Base-by-base conservation (phyloP, 306 rosid species). In the Crotalaria pallida region DNA sequence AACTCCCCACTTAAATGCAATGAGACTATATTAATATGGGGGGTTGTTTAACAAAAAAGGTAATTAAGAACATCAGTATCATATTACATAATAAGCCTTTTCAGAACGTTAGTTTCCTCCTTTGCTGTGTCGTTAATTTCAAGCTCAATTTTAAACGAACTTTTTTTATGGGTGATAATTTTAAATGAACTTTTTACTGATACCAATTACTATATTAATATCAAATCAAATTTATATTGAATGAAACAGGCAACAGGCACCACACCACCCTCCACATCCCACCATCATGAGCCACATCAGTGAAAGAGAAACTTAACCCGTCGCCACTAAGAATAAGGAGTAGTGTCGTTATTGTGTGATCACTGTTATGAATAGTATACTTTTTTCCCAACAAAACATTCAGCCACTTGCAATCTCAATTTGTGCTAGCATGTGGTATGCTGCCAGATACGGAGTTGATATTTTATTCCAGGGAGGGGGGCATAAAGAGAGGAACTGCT, bases 401-500 rank as follows among this genome's bases (percentile, higher is more conserved):
- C 4, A 44, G n/a, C 33, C 19, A 34, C n/a, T 40, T 48, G 72
- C 65, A 43, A 29, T 41, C 1, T 33, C 31, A 27, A 10, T 19
- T 38, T 13, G 57, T 38, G 26, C 33, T 36, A 65, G 65, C 57
- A 40, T 58, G 40, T 52, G 34, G 48, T 11, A 40, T 73, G 66
- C 45, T 7, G 13, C 53, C 47, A 49, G 36, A 26, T 4, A 26
- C 4, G 6, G 6, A n/a, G 17, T 10, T 74, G 68, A 74, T 74
- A 45, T 40, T 73, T 23, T 5, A 22, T 29, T 53, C 49, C 38
- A 38, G 31, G 55, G 10, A 17, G 69, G 31, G 55, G 10, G 21
- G 69, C 44, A 40, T n/a, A 40, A 58, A 74, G 31, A 33, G 38
- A 27, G 31, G 77, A 59, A 52, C 66, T 58, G 71, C 66, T 48